phyloP scores from a whole-genome alignment of 768 basidiomycete genomes.

The Cystobasidium onofrii region DNA sequence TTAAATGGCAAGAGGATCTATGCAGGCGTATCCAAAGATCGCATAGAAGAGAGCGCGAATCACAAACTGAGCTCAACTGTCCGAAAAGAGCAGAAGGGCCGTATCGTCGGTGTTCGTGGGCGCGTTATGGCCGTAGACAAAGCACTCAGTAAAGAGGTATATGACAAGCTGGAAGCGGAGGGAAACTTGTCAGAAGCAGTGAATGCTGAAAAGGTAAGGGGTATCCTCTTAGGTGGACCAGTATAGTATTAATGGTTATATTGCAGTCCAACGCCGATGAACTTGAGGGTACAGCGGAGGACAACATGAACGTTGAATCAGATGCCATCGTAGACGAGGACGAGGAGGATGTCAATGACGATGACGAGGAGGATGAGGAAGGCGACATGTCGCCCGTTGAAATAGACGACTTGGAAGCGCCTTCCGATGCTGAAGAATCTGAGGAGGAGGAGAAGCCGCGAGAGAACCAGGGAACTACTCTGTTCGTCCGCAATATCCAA shows the following conservation, averaged over 20 bases:
- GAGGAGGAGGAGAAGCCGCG: slow-evolving; percentile 30
- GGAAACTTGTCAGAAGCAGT: slow-evolving; percentile 19
- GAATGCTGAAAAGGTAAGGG: neutral
- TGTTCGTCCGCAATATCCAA: slow-evolving; percentile 89
- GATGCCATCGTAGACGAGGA: slow-evolving; percentile 42
- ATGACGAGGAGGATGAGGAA: slow-evolving; percentile 48
- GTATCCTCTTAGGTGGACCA: neutral
- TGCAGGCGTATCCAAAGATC: slow-evolving; percentile 49
- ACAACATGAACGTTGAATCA: slow-evolving; percentile 37
- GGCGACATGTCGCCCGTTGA: slow-evolving; percentile 44
- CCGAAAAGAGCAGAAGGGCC: slow-evolving; percentile 48
- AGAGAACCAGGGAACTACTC: slow-evolving; percentile 63
- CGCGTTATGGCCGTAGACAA: slow-evolving; percentile 86
- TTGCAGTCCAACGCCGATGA: slow-evolving; percentile 32
- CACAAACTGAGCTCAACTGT: slow-evolving; percentile 51
- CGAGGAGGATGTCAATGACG: slow-evolving; percentile 40
- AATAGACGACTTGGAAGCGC: slow-evolving; percentile 44
- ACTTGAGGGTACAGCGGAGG: slow-evolving; percentile 44
- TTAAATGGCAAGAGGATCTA: slow-evolving; percentile 68
- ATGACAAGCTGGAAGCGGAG: slow-evolving; percentile 64
- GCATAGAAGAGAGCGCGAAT: slow-evolving; percentile 41
- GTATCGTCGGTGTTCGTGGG: slow-evolving; percentile 50
- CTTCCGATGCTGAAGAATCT: slow-evolving; percentile 27
- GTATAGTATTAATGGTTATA: neutral
- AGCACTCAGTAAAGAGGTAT: slow-evolving; percentile 88